Percentiles rank a stretch among this genome's conserved stretches.
These are phyloP conservation scores for Coffea eugenioides DNA, from an alignment of 257 asterid genomes.

Conservation along the genomic window DNA sequence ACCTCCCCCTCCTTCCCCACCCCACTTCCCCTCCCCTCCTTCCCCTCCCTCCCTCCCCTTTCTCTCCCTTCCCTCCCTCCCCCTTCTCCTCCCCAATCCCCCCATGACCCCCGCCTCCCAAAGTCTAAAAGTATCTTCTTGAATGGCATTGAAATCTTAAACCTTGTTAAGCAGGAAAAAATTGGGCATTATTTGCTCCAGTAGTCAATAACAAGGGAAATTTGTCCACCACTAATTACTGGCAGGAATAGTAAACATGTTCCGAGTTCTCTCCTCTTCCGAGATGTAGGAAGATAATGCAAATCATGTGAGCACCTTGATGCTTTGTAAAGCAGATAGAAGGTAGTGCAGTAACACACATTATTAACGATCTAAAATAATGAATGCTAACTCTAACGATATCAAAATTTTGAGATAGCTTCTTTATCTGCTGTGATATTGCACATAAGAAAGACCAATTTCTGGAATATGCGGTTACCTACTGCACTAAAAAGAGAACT, in stretches of 20 bases:
- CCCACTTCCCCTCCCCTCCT: too few relatives aligned
- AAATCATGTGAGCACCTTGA: too few relatives aligned
- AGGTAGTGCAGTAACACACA: neutral
- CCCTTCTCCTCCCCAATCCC: too few relatives aligned
- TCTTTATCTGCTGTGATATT: neutral
- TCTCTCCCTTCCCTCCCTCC: too few relatives aligned
- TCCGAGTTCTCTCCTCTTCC: neutral
- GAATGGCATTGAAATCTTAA: too few relatives aligned
- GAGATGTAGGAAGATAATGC: neutral
- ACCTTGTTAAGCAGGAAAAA: too few relatives aligned
- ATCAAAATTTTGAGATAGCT: neutral
- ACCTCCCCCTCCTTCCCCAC: too few relatives aligned
- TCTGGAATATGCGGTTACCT: neutral
- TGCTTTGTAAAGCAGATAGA: neutral
- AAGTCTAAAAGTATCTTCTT: too few relatives aligned
- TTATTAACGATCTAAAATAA: neutral
- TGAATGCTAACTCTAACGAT: neutral
- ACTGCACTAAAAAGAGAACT: slow-evolving; percentile 55
- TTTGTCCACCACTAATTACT: neutral
- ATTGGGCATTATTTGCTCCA: neutral
- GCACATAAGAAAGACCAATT: neutral
- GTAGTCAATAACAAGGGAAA: neutral
- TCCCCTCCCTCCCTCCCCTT: too few relatives aligned
- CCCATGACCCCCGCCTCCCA: too few relatives aligned
- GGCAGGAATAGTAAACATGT: neutral